phyloP scores from a whole-genome alignment of 2,329 filamentous ascomycete species.

The Cladosporium halotolerans region DNA sequence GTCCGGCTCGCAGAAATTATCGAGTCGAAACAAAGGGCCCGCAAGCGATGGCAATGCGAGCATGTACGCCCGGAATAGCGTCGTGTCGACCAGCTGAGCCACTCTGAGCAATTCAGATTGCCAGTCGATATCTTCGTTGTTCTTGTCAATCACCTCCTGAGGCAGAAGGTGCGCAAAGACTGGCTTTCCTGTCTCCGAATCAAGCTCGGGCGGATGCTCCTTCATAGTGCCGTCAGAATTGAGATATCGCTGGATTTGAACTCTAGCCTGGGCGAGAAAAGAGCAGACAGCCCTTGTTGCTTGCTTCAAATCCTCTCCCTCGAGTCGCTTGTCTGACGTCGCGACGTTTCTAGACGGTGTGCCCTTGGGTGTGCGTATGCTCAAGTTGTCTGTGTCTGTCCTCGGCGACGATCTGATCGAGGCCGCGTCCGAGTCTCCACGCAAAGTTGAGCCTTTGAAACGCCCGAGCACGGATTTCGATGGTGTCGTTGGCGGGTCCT shows the following conservation, averaged over 20 bases:
- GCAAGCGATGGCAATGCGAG: conserved; percentile 78
- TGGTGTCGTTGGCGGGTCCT: conserved; percentile 30
- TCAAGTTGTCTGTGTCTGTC: conserved; percentile 51
- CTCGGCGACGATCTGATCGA: conserved; percentile 57
- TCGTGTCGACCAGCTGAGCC: conserved; percentile 84
- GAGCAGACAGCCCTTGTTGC: conserved; percentile 78
- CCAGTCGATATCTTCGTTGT: conserved; percentile 48
- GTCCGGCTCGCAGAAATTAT: conserved; percentile 93
- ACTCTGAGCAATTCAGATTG: conserved; percentile 66
- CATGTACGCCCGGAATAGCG: conserved; percentile 92
- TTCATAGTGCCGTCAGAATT: conserved; percentile 54
- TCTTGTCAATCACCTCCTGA: conserved; percentile 20
- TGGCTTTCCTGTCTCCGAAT: conserved; percentile 38
- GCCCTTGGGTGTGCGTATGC: conserved; percentile 35
- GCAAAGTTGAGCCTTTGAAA: conserved; percentile 34
- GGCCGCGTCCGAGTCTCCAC: conserved; percentile 40
- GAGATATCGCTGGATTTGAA: conserved; percentile 55
- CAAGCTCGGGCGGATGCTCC: conserved; percentile 42
- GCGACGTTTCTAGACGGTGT: conserved; percentile 35
- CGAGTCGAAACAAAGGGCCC: conserved; percentile 84
- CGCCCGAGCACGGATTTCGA: conserved; percentile 43
- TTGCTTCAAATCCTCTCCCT: conserved; percentile 76
- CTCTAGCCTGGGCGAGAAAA: conserved; percentile 80
- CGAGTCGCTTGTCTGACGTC: conserved; percentile 47
- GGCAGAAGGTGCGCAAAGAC: conserved; percentile 38